Conservation (phyloP, 2,329 filamentous ascomycete species). For the Corynespora cassiicola region DNA sequence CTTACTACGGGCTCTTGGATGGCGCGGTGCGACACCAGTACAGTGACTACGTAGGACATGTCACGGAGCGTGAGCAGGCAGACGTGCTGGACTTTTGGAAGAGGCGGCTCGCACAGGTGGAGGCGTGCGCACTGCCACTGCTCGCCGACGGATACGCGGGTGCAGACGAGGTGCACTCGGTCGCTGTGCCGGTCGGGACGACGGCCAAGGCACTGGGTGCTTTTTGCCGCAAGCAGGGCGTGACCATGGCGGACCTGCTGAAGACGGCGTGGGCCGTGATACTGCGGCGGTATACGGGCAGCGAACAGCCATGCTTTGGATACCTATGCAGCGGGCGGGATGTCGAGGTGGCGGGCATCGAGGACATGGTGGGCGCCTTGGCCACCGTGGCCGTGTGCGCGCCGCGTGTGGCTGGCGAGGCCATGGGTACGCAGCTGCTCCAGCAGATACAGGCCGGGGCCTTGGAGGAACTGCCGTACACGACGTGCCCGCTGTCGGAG, state of each 20-base stretch:
- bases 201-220: conserved; percentile 2
- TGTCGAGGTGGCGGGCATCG: conserved; percentile 35
- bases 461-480: too few relatives aligned
- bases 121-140: conserved; percentile 17
- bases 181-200: conserved; percentile 1
- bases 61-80: conserved; percentile 4
- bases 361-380: conserved; percentile 48
- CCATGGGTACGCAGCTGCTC: too few relatives aligned
- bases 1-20: conserved; percentile 17
- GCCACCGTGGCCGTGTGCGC: too few relatives aligned
- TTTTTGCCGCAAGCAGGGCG: conserved; percentile 45
- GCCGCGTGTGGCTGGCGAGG: too few relatives aligned
- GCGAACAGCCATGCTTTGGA: conserved; percentile 44
- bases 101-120: conserved; percentile 10
- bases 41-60: conserved; percentile 19
- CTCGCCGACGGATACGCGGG: conserved; percentile 1
- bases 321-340: conserved; percentile 46
- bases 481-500: too few relatives aligned
- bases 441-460: too few relatives aligned
- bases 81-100: conserved; percentile 20
- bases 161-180: conserved; percentile 7
- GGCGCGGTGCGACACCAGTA: conserved; percentile 11
- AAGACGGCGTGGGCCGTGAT: conserved; percentile 39
- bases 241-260: conserved; percentile 53
- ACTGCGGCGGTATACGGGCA: conserved; percentile 30